phyloP scores from a whole-genome alignment of 257 asterid genomes.

The Solanum chaucha region DNA sequence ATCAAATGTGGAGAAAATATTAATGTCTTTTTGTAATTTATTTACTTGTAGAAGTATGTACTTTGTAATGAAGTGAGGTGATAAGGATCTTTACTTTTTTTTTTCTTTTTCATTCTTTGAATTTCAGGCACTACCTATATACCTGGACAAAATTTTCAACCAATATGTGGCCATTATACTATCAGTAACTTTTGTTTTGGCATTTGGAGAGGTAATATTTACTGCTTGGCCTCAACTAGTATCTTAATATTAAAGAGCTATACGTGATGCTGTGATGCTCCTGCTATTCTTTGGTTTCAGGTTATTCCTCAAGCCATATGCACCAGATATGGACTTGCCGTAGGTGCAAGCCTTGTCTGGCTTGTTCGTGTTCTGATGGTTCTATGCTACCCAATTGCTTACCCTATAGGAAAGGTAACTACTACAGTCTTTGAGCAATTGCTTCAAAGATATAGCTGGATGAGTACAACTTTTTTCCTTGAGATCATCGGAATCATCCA shows the following conservation, averaged over 20 bases:
- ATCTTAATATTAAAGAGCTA: neutral
- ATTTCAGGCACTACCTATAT: constrained; percentile 93
- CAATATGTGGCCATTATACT: constrained; percentile 88
- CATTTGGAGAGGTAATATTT: constrained; percentile 78
- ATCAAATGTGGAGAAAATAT: neutral
- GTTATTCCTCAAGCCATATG: constrained; percentile 99
- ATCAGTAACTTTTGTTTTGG: constrained; percentile 91
- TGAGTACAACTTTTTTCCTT: neutral
- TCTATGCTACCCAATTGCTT: constrained; percentile 70
- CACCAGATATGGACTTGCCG: constrained; percentile 95
- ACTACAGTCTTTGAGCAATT: neutral
- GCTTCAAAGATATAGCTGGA: neutral
- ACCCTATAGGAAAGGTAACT: constrained; percentile 94
- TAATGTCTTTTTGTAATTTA: neutral
- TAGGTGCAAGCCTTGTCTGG: constrained; percentile 90
- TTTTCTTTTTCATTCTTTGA: constrained; percentile 1
- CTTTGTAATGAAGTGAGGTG: neutral
- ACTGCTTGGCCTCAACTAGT: neutral
- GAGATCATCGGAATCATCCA: neutral
- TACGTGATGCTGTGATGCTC: neutral
- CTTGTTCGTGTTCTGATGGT: constrained; percentile 85
- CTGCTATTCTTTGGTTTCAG: constrained; percentile 21
- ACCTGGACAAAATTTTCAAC: constrained; percentile 86
- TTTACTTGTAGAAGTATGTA: neutral
- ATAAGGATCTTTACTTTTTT: neutral